These are phyloP conservation scores for Xylaria sp. DNA, from an alignment of 2,329 filamentous ascomycete genomes.

Conservation along the genomic window DNA sequence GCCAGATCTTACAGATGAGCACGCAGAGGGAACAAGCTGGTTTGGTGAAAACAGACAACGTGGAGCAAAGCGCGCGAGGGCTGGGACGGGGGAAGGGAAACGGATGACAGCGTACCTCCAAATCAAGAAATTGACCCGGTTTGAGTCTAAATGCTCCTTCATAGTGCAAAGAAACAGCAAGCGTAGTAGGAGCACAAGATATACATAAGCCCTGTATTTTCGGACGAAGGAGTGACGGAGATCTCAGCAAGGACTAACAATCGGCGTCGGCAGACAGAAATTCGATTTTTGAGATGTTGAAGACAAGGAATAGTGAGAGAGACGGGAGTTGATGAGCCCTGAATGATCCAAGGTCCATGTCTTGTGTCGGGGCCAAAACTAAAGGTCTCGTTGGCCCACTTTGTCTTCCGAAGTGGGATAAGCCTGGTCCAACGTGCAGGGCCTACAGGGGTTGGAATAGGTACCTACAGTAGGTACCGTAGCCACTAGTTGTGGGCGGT, in stretches of 20 bases:
- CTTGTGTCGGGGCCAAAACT: constrained; percentile 45
- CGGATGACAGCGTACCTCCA: constrained; percentile 69
- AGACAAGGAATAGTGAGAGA: constrained; percentile 45
- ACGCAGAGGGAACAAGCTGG: constrained; percentile 23
- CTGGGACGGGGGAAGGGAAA: constrained; percentile 36
- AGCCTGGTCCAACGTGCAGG: constrained; percentile 41
- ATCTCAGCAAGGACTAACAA: constrained; percentile 23
- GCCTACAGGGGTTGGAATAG: constrained; percentile 26
- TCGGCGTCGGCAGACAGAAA: constrained; percentile 29
- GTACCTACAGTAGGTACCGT: constrained; percentile 11
- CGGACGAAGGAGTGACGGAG: constrained; percentile 17
- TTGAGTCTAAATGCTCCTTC: constrained; percentile 73
- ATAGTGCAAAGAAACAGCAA: constrained; percentile 52
- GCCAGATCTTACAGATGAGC: constrained; percentile 26
- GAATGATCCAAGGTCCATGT: constrained; percentile 45
- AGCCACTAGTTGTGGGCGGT: not conserved
- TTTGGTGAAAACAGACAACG: constrained; percentile 31
- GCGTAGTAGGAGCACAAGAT: constrained; percentile 18
- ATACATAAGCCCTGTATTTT: constrained; percentile 16
- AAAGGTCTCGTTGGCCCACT: constrained; percentile 41
- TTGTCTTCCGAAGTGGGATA: constrained; percentile 32
- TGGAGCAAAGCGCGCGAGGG: constrained; percentile 33
- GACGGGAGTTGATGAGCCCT: constrained; percentile 46
- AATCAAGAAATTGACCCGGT: constrained; percentile 76
- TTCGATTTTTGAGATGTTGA: constrained; percentile 42